Evolutionary conservation across 257 asterid genomes (phyloP).

Genomic region (Petunia secreta): DNA sequence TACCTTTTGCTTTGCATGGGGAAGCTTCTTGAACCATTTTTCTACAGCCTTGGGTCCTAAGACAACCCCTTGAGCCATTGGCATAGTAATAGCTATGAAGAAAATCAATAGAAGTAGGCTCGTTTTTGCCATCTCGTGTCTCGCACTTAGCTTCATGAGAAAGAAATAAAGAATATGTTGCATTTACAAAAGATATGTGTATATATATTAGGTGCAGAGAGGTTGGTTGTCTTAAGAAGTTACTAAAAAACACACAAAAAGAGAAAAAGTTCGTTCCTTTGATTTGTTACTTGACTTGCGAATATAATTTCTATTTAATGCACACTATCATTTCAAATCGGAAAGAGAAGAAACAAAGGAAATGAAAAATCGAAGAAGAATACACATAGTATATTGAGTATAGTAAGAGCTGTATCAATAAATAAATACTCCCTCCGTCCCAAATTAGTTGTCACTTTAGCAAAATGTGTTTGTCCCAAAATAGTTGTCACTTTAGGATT

Average conservation of each 20-base stretch:
- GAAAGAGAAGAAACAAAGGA: neutral
- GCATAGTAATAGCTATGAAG: neutral
- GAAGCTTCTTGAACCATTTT: slow-evolving; percentile 36
- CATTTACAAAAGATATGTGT: neutral
- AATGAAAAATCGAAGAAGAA: too few relatives aligned
- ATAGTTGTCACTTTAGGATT: too few relatives aligned
- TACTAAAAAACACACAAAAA: neutral
- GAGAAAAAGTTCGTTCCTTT: neutral
- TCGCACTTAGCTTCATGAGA: neutral
- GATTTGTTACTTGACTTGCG: too few relatives aligned
- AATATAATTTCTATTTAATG: neutral
- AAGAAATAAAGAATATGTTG: neutral
- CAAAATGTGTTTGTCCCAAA: too few relatives aligned
- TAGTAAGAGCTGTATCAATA: too few relatives aligned
- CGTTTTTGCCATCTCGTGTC: too few relatives aligned
- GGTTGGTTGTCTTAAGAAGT: neutral
- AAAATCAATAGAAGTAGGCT: neutral
- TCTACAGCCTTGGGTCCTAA: slow-evolving; percentile 32
- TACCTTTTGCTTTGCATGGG: slow-evolving; percentile 33
- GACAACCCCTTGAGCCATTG: neutral
- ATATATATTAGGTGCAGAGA: neutral
- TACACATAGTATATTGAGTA: too few relatives aligned
- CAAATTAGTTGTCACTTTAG: too few relatives aligned
- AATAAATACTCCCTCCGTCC: too few relatives aligned
- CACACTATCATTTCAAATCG: neutral